Base-by-base conservation (phyloP, 2,329 filamentous ascomycete species). In the Sarocladium strictum region DNA sequence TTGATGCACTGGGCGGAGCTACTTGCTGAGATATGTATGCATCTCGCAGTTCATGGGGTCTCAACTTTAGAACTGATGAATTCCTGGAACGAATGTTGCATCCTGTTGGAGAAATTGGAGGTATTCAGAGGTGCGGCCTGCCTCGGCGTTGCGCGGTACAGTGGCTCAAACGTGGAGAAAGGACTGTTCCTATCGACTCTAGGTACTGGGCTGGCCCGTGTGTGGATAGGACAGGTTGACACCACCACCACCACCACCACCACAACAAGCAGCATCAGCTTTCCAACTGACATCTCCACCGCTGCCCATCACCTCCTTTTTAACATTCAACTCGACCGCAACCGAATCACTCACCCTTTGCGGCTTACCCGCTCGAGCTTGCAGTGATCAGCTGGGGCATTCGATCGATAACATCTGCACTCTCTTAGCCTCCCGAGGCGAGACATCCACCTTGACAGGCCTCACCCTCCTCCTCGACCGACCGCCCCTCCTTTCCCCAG, bases 121-220 rank as follows among this genome's bases (percentile, higher is more conserved):
- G 35, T 5, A 9, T 17, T 12, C 10, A 21, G n/a, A 43, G 38
- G 21, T 10, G 29, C 47, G 47, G 47, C 47, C 23, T 33, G 27
- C 26, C 47, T 51, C 47, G 47, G 47, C 47, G 47, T 51, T 51
- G 47, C n/a, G 43, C 43, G 43, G 43, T 19, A 14, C 17, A 19
- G 47, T 51, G 47, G 47, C n/a, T n/a, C n/a, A n/a, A 35, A 51
- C 47, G 26, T 51, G 47, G 47, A 51, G 47, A n/a, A 35, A 21
- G 15, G 32, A 33, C 32, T 33, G 32, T 9, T n/a, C 35, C 35
- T n/a, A n/a, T 38, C 15, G 12, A n/a, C 19, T 38, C 9, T n/a
- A 43, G 17, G 11, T 11, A 45, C 19, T 23, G 21, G 10, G 9
- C 24, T 40, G 21, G 43, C 4, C 47, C 6, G 24, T 27, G 24